These are phyloP conservation scores for Agaricus subrufescens DNA, from an alignment of 768 basidiomycete genomes.

Conservation along the genomic window DNA sequence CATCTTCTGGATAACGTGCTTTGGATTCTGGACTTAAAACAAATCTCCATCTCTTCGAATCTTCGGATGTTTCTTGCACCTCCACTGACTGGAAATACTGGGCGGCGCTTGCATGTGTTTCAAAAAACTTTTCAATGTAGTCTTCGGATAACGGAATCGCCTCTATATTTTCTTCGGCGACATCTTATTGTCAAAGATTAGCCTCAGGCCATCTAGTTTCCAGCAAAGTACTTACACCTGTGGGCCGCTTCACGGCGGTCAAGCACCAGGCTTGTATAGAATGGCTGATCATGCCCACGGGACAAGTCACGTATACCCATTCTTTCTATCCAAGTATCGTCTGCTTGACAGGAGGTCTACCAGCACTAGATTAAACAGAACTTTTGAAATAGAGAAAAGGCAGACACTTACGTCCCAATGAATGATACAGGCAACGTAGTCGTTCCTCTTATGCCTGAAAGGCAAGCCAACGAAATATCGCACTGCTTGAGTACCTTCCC, in stretches of 20 bases:
- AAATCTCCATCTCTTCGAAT: constrained; percentile 6
- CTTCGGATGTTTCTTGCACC: neutral
- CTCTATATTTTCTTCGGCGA: constrained; percentile 31
- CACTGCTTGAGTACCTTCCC: constrained; percentile 13
- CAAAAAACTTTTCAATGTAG: constrained; percentile 6
- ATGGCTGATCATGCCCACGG: constrained; percentile 43
- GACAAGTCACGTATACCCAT: constrained; percentile 37
- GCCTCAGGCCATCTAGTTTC: neutral
- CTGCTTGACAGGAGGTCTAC: constrained; percentile 31
- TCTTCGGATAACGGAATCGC: constrained; percentile 10
- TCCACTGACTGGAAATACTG: constrained; percentile 7
- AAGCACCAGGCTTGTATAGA: constrained; percentile 34
- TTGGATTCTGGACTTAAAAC: constrained; percentile 37
- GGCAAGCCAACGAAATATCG: constrained; percentile 47
- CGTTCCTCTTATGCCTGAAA: constrained; percentile 34
- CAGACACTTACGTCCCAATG: constrained; percentile 42
- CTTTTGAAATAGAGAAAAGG: neutral
- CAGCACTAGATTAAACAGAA: neutral
- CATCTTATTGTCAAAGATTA: constrained; percentile 17
- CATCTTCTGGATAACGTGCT: constrained; percentile 43
- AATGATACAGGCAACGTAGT: constrained; percentile 39
- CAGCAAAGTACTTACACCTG: constrained; percentile 27
- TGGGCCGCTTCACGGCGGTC: constrained; percentile 24
- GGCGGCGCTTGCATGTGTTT: constrained; percentile 2
- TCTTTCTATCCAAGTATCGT: constrained; percentile 36